Base-by-base conservation (phyloP, 1,139 yeast species). In the Candida tropicalis region DNA sequence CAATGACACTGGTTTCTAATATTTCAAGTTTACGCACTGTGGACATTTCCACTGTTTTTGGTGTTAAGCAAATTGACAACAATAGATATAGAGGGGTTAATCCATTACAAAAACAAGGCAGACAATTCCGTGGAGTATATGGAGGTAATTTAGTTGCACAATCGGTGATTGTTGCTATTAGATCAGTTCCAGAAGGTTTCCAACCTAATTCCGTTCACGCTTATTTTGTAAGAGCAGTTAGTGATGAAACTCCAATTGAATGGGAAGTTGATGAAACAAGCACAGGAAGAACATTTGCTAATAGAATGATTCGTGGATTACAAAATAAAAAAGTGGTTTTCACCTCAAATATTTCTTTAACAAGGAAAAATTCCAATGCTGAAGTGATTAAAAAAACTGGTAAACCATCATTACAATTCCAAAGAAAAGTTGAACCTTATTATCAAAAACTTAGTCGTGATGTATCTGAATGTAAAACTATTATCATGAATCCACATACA, bases 241-340 rank as follows among this genome's bases (percentile, higher is more conserved):
- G 48, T 16, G 56, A 57, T 10, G 45, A 54, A 17, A 50, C 52
- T 15, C 47, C 48, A 13, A 56, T 70, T 45, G 53, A 58, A 7
- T 73, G 75, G 70, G 61, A 60, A 44, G 68, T 69, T 3, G 63
- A 63, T 6, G 42, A 47, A 35, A 57, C 64, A n/a, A 63, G 70
- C 42, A 62, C 77, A 46, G 93, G 95, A 2, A 77, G 74, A 48
- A 81, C 53, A 48, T 86, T 81, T 57, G 68, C 75, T 35, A 83
- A 84, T 39, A 71, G 86, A 42, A 74, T 78, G 33, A 74, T 85
- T 5, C 67, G 70, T 35, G 87, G 83, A 0, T 67, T 62, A 36
- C 90, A 84, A 58, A 59, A 70, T 18, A 79, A 77, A n/a, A 61
- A 64, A 13, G 55, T 82, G 39, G 74, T 75, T 24, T 82, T 76